Evolutionary conservation across 2,329 filamentous ascomycete genomes (phyloP).

Genomic region (Fusarium armeniacum): DNA sequence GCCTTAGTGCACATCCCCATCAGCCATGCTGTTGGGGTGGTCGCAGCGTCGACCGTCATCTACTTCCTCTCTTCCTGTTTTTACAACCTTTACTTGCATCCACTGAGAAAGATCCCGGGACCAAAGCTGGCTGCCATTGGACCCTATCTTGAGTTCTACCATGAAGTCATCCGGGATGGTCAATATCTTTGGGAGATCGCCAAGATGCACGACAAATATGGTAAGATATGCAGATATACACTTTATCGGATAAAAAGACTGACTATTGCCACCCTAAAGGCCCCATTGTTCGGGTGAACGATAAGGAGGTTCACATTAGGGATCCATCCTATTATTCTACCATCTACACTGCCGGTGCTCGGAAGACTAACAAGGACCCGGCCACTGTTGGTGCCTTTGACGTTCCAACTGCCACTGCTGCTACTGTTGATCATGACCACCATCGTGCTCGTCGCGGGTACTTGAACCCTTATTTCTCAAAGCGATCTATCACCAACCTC

Average conservation of each 20-base stretch:
- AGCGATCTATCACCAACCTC: not conserved
- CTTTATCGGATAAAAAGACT: too few relatives aligned
- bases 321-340: conserved; percentile 1
- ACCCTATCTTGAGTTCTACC: conserved; percentile 1
- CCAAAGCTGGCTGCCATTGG: not conserved
- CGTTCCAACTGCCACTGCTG: not conserved
- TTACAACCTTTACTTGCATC: not conserved
- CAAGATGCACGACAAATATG: conserved; percentile 4
- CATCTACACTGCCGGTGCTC: conserved; percentile 1
- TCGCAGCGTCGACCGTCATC: not conserved
- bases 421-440: conserved; percentile 1
- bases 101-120: conserved; percentile 3
- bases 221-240: not conserved
- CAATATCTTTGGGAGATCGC: conserved; percentile 1
- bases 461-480: conserved; percentile 1
- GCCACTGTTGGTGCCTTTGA: conserved; percentile 4
- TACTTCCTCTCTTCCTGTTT: not conserved
- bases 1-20: not conserved
- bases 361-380: conserved; percentile 1
- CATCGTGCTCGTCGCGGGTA: conserved; percentile 4
- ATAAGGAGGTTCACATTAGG: not conserved
- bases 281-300: not conserved
- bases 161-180: conserved; percentile 1
- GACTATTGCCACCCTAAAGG: not conserved
- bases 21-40: not conserved